Base-by-base conservation (phyloP, 768 basidiomycete genomes). In the Rhodotorula taiwanensis region DNA sequence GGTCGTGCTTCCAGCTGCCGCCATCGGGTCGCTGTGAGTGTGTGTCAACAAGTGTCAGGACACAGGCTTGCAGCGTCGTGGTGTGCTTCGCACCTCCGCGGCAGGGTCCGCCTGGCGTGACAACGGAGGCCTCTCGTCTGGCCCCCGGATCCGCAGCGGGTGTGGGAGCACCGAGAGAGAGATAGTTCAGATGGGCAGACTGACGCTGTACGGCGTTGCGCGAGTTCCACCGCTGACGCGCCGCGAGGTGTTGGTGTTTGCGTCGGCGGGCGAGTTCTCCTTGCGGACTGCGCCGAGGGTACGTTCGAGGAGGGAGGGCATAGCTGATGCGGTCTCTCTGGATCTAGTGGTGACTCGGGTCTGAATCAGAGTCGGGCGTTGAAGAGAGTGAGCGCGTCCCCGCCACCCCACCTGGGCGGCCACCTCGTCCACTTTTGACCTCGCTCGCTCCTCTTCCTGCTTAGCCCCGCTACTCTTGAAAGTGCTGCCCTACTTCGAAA, bases 1-100 rank as follows among this genome's bases (percentile, higher is more conserved):
- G 50, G 64, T 65, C 64, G 58, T 65, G 64, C 49, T 54, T 54
- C 64, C 64, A 65, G 41, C 41, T 51, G 41, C 52, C 63, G n/a
- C 39, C 54, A 6, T 25, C 39, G 9, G 58, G 53, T 11, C 62
- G 52, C 56, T 64, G 39, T 16, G 23, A 16, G 51, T 13, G 28
- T 45, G 18, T 5, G 4, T 39, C 14, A 27, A 20, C 10, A 1
- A 6, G 44, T 30, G 43, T 54, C 44, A 53, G 52, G 15, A 10
- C 13, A 2, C 8, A 47, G 3, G 28, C 18, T 39, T 23, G 7
- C 7, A 1, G 8, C n/a, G 11, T 3, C 8, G 39, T 11, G 1
- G 2, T 5, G 41, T 20, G 41, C 13, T 9, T 23, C 4, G 21
- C 3, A 6, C 10, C 16, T 20, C 16, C 27, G 16, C 27, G 39